Percentiles rank a stretch among this genome's conserved stretches.
phyloP scores from a whole-genome alignment of 352 stramenopile genomes.

The Thalassiosira mediterranea region DNA sequence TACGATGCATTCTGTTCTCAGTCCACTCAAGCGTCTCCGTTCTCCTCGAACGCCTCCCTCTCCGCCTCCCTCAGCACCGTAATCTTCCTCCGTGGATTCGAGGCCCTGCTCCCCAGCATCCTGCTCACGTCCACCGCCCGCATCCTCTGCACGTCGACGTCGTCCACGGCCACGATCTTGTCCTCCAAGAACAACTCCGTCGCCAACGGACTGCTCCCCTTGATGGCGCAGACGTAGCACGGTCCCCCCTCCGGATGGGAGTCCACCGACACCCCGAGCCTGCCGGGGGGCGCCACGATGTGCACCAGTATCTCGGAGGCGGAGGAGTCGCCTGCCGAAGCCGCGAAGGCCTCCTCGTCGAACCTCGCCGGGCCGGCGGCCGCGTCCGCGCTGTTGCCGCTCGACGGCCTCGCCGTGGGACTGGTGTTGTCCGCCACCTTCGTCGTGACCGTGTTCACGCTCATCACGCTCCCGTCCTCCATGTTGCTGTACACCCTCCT shows the following conservation, averaged over 20 bases:
- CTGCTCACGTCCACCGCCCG: slow-evolving; percentile 38
- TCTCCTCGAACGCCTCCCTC: too few species aligned
- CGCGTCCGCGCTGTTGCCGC: neutral
- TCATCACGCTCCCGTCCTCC: neutral
- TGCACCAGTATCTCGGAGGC: neutral
- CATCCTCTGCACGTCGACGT: slow-evolving; percentile 41
- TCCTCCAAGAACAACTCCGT: slow-evolving; percentile 25
- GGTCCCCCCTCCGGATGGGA: slow-evolving; percentile 1
- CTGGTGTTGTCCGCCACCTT: too few species aligned
- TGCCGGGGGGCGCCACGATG: slow-evolving; percentile 24
- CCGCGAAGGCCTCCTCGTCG: neutral
- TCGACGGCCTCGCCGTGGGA: too few species aligned
- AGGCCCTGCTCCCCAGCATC: slow-evolving; percentile 32
- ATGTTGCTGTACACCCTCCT: neutral
- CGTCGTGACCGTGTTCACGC: too few species aligned
- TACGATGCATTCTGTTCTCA: too few species aligned
- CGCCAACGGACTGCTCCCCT: neutral
- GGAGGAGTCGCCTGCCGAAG: neutral
- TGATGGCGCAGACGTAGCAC: neutral
- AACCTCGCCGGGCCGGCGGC: neutral
- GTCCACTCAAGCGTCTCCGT: too few species aligned
- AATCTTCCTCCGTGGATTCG: slow-evolving; percentile 30
- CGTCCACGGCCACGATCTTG: slow-evolving; percentile 49
- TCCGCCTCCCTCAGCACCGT: slow-evolving; percentile 15
- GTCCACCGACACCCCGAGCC: slow-evolving; percentile 37